These are phyloP conservation scores for Melanopsichium pennsylvanicum DNA, from an alignment of 1,284 basidiomycete species.

Conservation along the genomic window DNA sequence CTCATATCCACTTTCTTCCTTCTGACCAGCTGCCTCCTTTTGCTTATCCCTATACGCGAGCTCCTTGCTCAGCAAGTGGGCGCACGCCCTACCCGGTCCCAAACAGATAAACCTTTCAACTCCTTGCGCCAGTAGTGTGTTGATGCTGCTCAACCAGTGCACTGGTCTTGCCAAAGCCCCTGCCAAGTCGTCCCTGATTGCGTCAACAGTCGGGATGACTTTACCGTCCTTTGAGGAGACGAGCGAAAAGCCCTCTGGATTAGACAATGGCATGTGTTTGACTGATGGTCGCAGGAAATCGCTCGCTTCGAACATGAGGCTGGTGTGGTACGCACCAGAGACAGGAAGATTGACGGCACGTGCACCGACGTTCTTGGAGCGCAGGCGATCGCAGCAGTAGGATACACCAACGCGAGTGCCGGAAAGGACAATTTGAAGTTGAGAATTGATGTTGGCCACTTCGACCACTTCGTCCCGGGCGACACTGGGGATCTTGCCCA, in stretches of 20 bases:
- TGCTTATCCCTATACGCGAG: slow-evolving; percentile 51
- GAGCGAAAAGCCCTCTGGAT: slow-evolving; percentile 36
- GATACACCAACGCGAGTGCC: slow-evolving; percentile 61
- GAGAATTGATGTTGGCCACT: slow-evolving; percentile 61
- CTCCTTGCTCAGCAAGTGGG: slow-evolving; percentile 63
- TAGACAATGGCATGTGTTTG: slow-evolving; percentile 52
- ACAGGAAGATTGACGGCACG: slow-evolving; percentile 64
- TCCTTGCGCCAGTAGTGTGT: slow-evolving; percentile 53
- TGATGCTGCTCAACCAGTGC: slow-evolving; percentile 54
- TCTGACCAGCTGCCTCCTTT: slow-evolving; percentile 16
- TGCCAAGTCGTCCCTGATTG: slow-evolving; percentile 49
- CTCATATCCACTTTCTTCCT: slow-evolving; percentile 37
- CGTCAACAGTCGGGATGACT: slow-evolving; percentile 16
- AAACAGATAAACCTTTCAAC: slow-evolving; percentile 62
- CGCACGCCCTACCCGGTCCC: slow-evolving; percentile 61
- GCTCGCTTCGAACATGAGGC: slow-evolving; percentile 52
- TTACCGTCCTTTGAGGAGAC: slow-evolving; percentile 54
- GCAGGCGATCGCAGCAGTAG: slow-evolving; percentile 60
- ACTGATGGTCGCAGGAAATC: slow-evolving; percentile 48
- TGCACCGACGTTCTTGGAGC: slow-evolving; percentile 55
- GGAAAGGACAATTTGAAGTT: slow-evolving; percentile 60
- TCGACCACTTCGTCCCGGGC: slow-evolving; percentile 62
- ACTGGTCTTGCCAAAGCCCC: slow-evolving; percentile 55
- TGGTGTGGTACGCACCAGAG: slow-evolving; percentile 61
- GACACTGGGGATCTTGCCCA: slow-evolving; percentile 49